phyloP scores from a whole-genome alignment of 495 filamentous ascomycete genomes.

The Neurospora africana region DNA sequence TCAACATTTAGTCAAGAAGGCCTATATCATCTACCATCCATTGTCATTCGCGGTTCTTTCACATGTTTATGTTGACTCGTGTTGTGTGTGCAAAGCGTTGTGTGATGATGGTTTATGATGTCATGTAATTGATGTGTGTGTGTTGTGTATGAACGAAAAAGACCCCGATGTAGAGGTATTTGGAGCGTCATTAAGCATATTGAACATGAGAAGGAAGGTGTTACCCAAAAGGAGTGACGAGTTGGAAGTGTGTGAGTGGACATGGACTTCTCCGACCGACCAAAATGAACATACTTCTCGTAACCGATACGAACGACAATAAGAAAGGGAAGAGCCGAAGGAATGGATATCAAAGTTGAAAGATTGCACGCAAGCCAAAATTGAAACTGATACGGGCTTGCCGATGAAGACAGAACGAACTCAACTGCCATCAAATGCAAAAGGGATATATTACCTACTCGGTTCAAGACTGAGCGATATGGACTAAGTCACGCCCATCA shows the following conservation, averaged over 20 bases:
- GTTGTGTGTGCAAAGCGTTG: background rate
- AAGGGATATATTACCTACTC: background rate
- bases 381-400: background rate
- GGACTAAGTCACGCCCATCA: background rate
- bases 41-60: background rate
- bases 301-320: background rate
- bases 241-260: background rate
- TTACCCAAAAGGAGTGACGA: background rate
- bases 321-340: background rate
- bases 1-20: background rate
- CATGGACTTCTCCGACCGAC: background rate
- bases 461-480: background rate
- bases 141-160: background rate
- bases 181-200: background rate
- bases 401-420: background rate
- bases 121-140: background rate
- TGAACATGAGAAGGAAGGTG: background rate
- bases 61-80: background rate
- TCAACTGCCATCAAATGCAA: no score
- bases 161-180: background rate
- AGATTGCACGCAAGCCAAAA: background rate
- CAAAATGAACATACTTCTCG: background rate
- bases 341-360: background rate
- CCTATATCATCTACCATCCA: conserved; percentile 8
- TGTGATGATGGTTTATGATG: background rate